phyloP scores from a whole-genome alignment of 2,329 filamentous ascomycete species.

The Triangularia setosa region DNA sequence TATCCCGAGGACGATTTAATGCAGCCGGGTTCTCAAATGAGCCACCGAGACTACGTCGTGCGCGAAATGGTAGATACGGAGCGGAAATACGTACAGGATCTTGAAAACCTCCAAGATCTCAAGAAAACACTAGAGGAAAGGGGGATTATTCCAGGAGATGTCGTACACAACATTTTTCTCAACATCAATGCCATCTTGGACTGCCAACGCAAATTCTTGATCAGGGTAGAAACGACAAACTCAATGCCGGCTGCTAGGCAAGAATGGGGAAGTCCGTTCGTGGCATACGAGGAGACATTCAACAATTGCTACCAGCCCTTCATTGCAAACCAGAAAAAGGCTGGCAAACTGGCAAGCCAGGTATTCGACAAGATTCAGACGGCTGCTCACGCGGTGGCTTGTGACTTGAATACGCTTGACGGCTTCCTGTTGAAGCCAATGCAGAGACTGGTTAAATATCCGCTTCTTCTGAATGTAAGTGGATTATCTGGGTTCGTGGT shows the following conservation, averaged over 20 bases:
- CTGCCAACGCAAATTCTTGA: constrained; percentile 91
- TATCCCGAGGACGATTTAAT: constrained; percentile 53
- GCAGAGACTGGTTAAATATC: constrained; percentile 92
- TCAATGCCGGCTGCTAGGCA: constrained; percentile 72
- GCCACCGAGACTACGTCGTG: constrained; percentile 79
- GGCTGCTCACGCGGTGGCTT: constrained; percentile 74
- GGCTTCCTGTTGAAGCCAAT: constrained; percentile 96
- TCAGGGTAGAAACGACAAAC: constrained; percentile 93
- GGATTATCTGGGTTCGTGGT: background rate
- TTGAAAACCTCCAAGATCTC: constrained; percentile 88
- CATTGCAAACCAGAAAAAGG: constrained; percentile 92
- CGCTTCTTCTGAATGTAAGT: constrained; percentile 74
- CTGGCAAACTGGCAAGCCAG: constrained; percentile 75
- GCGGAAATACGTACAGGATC: constrained; percentile 94
- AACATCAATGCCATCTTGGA: constrained; percentile 94
- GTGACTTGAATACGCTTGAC: constrained; percentile 81
- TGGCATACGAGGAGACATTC: constrained; percentile 79
- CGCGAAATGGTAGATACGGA: constrained; percentile 92
- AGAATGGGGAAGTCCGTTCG: constrained; percentile 93
- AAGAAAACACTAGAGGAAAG: constrained; percentile 88
- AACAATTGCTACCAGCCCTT: constrained; percentile 87
- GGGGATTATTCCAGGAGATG: constrained; percentile 82
- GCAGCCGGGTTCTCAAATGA: constrained; percentile 63
- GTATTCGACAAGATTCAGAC: constrained; percentile 82
- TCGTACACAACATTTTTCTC: constrained; percentile 90